A percentile compares a stretch with the other conserved stretches of the same genome.
phyloP scores from a whole-genome alignment of 2,329 filamentous ascomycete genomes.

The Epichloe brachyelytri region DNA sequence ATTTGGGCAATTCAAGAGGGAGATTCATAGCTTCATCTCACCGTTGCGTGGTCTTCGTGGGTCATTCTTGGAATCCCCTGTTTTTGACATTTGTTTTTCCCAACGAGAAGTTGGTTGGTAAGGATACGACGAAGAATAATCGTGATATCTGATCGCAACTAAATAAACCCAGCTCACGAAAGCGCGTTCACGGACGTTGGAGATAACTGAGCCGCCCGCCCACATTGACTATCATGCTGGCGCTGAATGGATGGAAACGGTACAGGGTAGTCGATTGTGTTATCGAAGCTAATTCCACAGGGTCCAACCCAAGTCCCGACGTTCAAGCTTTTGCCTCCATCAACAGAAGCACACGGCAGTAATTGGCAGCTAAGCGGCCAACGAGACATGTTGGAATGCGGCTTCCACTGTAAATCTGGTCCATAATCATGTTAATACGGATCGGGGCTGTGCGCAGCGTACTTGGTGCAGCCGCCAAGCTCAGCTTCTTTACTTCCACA shows the following conservation, averaged over 20 bases:
- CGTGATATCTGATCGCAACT: no score
- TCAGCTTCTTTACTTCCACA: conserved; percentile 3
- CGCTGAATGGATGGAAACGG: not conserved
- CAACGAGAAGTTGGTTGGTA: no score
- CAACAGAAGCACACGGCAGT: not conserved
- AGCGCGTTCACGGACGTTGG: no score
- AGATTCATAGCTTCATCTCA: no score
- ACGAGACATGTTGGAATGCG: not conserved
- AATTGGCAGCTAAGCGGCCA: not conserved
- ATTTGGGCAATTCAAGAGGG: no score
- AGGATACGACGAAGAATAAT: no score
- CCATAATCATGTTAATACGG: conserved; percentile 13
- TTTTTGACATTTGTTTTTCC: no score
- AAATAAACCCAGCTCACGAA: no score
- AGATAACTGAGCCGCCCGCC: no score
- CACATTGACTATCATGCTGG: no score
- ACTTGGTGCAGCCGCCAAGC: conserved; percentile 12
- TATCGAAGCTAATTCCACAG: not conserved
- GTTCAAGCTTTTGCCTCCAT: not conserved
- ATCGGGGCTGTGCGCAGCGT: conserved; percentile 16
- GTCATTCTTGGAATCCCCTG: no score
- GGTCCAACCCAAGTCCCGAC: not conserved
- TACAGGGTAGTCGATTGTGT: not conserved
- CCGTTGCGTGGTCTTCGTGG: no score
- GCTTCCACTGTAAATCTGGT: not conserved